Base-by-base conservation (phyloP, 2,329 filamentous ascomycete genomes). In the Cladosporium sp. region DNA sequence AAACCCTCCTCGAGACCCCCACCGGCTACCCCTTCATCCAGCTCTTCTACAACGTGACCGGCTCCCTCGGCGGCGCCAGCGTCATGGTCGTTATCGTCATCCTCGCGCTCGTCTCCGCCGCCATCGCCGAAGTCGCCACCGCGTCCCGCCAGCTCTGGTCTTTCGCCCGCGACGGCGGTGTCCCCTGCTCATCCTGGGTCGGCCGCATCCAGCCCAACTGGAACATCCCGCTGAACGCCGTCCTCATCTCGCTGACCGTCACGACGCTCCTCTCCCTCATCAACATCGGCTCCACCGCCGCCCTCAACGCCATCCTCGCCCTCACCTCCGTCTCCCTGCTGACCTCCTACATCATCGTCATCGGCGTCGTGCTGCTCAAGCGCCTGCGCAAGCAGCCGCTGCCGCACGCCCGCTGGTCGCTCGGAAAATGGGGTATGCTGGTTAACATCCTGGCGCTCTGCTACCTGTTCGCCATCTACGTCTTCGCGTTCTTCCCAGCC, bases 371-470 rank as follows among this genome's bases (percentile, higher is more conserved):
- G 2, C 66, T 77, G 1, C 72, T 68, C 55, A 72, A 70, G 28
- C 71, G 74, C 11, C 54, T 68, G 31, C 67, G 62, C 33, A 63
- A 71, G 18, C 54, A 72, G 28, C 63, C 75, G 18, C 54, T 66
- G 2, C 71, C 73, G 9, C 60, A 71, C 45, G 80, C 80, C 0
- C 78, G 79, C 0, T 83, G 78, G 73, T 74, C 72, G 37, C 53
- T 83, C 0, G 78, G 78, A 2, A 60, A 70, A 0, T 61, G 77
- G 1, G 80, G 80, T 0, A 76, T 73, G 6, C 58, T 74, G 14
- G 82, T 82, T 61, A 83, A 83, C 52, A 61, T 70, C 1, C 77
- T 80, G 43, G 74, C 78, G 1, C 77, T 76, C 57, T 46, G 70
- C 2, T 83, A 81, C 58, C 73, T 77, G 60, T 54, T 76, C 1